Base-by-base conservation (phyloP, 805 yeast species). In the Crinitomyces ghanaensis region DNA sequence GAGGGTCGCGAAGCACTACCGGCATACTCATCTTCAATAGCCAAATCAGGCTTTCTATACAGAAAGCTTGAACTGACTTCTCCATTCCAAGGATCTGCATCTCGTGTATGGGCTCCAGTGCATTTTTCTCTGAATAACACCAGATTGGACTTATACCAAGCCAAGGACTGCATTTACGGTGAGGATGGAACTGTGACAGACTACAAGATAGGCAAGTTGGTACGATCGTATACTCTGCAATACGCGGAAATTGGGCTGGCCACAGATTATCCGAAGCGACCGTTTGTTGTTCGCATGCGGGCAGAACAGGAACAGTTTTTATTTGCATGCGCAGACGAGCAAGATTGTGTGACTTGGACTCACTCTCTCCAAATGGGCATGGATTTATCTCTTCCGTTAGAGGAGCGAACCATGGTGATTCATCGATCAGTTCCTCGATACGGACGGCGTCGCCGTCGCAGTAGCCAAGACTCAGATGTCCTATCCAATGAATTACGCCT, bases 161-260 rank as follows among this genome's bases (percentile, higher is more conserved):
- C 34, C 6, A n/a, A n/a, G n/a, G n/a, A n/a, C n/a, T n/a, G n/a
- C n/a, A n/a, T n/a, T n/a, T n/a, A n/a, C n/a, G n/a, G n/a, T n/a
- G n/a, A n/a, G n/a, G n/a, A n/a, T n/a, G n/a, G n/a, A n/a, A 15
- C 7, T 11, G n/a, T 28, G 7, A 17, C 41, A 5, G 19, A 11
- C 5, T 46, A 29, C 40, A 42, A 48, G 12, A 36, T 41, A 5
- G 44, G 41, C 15, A 20, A 32, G 14, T 41, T 53, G 26, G 17
- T 50, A 25, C 65, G 76, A 41, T 70, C 84, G 0, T 86, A 73
- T 54, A 74, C 95, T 2, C 63, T 88, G 24, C 97, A 91, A 55
- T 76, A 77, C 56, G 86, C 91, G 8, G 74, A 68, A 46, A 58
- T 82, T 28, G 98, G 98, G 0, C 60, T 84, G 9, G 95, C 97